A percentile compares a stretch with the other conserved stretches of the same genome.
These are phyloP conservation scores for Escallonia rubra DNA, from an alignment of 129 eudicot species.

Conservation along the genomic window DNA sequence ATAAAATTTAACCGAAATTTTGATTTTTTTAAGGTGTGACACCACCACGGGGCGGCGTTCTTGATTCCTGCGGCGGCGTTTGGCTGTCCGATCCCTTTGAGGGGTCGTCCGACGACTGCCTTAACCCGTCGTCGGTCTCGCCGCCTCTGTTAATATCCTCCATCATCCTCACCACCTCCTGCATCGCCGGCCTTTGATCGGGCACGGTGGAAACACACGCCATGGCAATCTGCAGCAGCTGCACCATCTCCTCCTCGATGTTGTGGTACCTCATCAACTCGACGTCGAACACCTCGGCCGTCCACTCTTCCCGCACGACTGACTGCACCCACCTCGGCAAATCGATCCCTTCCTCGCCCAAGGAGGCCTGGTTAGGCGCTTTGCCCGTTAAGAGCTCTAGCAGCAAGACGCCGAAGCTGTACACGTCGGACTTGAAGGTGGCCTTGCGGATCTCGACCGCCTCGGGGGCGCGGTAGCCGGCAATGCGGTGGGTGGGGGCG, in stretches of 20 bases:
- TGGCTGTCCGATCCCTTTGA: conserved; percentile 78
- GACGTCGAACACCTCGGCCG: conserved; percentile 89
- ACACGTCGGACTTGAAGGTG: conserved; percentile 77
- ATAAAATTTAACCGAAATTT: not conserved
- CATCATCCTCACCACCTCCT: conserved; percentile 75
- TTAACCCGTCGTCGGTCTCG: conserved; percentile 68
- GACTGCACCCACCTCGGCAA: conserved; percentile 95
- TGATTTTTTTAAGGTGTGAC: conserved; percentile 40
- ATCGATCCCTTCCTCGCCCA: conserved; percentile 91
- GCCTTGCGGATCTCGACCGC: conserved; percentile 65
- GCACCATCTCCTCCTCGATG: conserved; percentile 93
- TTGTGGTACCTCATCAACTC: conserved; percentile 76
- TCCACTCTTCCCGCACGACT: conserved; percentile 85
- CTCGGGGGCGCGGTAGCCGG: conserved; percentile 92
- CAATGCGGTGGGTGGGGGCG: conserved; percentile 52
- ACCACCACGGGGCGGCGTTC: conserved; percentile 42
- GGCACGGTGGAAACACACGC: conserved; percentile 76
- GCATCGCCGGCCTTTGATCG: conserved; percentile 81
- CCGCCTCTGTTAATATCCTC: conserved; percentile 63
- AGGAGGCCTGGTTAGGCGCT: conserved; percentile 83
- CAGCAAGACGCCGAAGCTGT: conserved; percentile 78
- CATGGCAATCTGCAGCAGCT: conserved; percentile 84
- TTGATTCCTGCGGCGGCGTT: conserved; percentile 65
- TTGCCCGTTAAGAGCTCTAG: conserved; percentile 86
- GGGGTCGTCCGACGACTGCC: conserved; percentile 83